Percentiles rank a stretch among this genome's conserved stretches.
Conservation (phyloP, 2,329 filamentous ascomycete species). For the Ophiostoma ips region DNA sequence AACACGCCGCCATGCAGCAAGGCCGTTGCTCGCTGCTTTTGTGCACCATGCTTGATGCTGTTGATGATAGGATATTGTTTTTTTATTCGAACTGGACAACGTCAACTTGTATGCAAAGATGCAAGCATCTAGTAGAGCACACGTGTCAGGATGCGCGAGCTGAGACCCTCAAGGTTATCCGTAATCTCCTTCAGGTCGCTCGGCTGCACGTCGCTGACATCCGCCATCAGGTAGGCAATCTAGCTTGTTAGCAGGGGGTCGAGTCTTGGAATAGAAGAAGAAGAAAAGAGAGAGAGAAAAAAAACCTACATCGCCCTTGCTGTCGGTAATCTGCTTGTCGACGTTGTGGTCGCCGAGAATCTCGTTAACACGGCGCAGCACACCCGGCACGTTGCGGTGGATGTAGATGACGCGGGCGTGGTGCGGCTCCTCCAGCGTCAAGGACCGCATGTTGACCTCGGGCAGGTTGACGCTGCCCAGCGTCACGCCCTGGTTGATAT, state of each 20-base stretch:
- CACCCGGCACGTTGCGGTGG: constrained; percentile 91
- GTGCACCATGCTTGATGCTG: neutral
- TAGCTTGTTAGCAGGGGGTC: constrained; percentile 9
- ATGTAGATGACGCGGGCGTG: constrained; percentile 91
- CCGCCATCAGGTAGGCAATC: constrained; percentile 85
- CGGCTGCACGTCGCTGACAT: constrained; percentile 75
- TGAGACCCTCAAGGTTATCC: constrained; percentile 66
- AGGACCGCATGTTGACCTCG: constrained; percentile 79
- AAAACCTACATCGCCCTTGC: constrained; percentile 60
- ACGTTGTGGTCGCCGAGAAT: constrained; percentile 93
- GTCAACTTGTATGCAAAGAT: no score
- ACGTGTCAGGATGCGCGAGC: constrained; percentile 39
- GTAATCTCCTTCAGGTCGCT: constrained; percentile 76
- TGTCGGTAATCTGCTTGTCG: constrained; percentile 97
- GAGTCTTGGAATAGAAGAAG: neutral
- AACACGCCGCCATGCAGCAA: constrained; percentile 1
- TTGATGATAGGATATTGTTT: no score
- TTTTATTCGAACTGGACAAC: no score
- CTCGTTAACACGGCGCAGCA: constrained; percentile 87
- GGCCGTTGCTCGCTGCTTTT: neutral
- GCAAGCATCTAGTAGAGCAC: constrained; percentile 27
- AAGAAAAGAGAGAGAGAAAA: neutral
- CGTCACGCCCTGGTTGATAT: constrained; percentile 91
- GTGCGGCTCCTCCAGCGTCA: constrained; percentile 79
- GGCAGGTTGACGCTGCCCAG: constrained; percentile 90